phyloP scores from a whole-genome alignment of 176 grass and related monocot species.

The Bromus sterilis region DNA sequence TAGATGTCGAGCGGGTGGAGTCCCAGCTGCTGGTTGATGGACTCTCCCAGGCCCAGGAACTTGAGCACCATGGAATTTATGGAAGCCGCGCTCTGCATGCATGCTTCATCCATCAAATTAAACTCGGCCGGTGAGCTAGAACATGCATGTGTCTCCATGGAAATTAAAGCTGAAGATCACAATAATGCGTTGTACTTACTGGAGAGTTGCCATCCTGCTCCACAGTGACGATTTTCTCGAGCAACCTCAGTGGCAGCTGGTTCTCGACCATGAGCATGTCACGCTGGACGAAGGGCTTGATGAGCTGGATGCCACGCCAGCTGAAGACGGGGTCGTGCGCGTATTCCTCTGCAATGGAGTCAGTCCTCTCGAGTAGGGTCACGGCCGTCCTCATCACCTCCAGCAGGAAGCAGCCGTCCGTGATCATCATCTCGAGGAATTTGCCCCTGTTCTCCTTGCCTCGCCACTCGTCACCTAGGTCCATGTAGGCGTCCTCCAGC shows the following conservation, averaged over 20 bases:
- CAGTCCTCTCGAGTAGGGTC: no score
- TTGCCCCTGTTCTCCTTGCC: neutral
- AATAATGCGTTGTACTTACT: no score
- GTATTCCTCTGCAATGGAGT: conserved; percentile 10
- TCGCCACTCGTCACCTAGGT: conserved; percentile 24
- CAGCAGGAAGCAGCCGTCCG: conserved; percentile 64
- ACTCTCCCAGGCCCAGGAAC: neutral
- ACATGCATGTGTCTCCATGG: no score
- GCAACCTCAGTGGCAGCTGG: conserved; percentile 49
- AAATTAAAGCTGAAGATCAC: no score
- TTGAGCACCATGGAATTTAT: conserved; percentile 16
- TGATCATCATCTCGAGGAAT: conserved; percentile 45
- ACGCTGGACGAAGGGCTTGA: conserved; percentile 33
- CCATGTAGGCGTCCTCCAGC: conserved; percentile 33
- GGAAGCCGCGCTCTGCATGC: neutral
- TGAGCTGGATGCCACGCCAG: conserved; percentile 38
- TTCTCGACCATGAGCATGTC: conserved; percentile 72
- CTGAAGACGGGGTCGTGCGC: conserved; percentile 53
- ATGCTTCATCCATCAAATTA: no score
- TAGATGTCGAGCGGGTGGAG: conserved; percentile 41
- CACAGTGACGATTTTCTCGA: conserved; percentile 12
- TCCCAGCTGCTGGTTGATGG: neutral
- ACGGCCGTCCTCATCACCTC: conserved; percentile 42
- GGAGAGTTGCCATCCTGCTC: no score
- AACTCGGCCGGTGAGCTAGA: no score